Evolutionary conservation across 768 basidiomycete genomes (phyloP), one percentile per base, ranked within the genome.

Genomic region (Termitomyces sp.): DNA sequence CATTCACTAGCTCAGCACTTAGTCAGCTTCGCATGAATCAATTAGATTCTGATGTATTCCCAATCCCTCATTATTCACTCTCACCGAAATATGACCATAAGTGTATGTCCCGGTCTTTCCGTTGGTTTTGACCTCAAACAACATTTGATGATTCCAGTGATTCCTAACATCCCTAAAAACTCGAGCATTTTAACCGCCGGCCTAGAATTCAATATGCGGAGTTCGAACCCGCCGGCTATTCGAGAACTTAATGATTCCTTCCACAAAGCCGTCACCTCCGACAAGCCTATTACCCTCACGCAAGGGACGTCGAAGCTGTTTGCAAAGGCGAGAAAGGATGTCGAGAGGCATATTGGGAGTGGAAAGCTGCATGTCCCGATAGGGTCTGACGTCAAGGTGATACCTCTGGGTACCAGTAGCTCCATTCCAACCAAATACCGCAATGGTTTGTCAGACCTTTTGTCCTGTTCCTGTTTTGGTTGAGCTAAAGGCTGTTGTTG

Each of bases 341-440:
- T 80, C 18, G 67, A 70, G 33, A 65, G 69, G 42, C 33, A 61
- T 46, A 43, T 58, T 33, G 12, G 39, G 16, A 45, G 62, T 48
- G 54, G 61, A 60, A 47, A 57, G n/a, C 30, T 62, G 33, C 22
- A 34, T 42, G 20, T 60, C 47, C 54, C 75, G 70, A 36, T 49
- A n/a, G 92, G 91, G 1, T 80, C 83, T 40, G 81, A 90, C 48
- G 81, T 98, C 8, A 72, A 71, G 9, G 74, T 98, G 44, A 81
- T 90, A 8, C 81, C 94, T 1, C 76, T 98, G 6, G 96, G 96
- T 3, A 98, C 96, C 0, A 91, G 91, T 2, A 95, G 93, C 66
- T 88, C 93, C 0, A 69, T 91, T 40, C 93, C 95, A 0, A 87
- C 81, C 39, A 91, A 87, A 69, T 93, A 93, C 64, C 82, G 96